phyloP scores from a whole-genome alignment of 2,329 filamentous ascomycete genomes.

The Colletotrichum plurivorum region DNA sequence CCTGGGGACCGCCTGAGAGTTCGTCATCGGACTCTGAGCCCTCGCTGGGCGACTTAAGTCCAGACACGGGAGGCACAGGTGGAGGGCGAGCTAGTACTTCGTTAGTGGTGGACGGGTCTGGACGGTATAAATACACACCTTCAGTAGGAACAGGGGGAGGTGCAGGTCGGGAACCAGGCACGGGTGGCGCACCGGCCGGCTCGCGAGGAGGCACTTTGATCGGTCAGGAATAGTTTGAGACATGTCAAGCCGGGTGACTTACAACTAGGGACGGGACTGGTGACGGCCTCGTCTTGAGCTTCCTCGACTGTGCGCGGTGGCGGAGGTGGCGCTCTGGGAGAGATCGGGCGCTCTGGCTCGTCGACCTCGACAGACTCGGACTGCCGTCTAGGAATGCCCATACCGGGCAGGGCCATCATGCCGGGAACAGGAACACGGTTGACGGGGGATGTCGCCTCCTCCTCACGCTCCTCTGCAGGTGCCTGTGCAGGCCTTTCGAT shows the following conservation, averaged over 20 bases:
- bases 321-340: conserved; percentile 56
- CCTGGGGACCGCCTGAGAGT: conserved; percentile 66
- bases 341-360: conserved; percentile 59
- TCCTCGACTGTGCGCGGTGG: conserved; percentile 66
- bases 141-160: conserved; percentile 72
- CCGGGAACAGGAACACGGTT: conserved; percentile 66
- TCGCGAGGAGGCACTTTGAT: conserved; percentile 52
- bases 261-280: conserved; percentile 31
- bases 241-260: conserved; percentile 17
- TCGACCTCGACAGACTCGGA: conserved; percentile 62
- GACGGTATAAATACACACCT: conserved; percentile 63
- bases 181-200: conserved; percentile 55
- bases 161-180: conserved; percentile 66
- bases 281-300: conserved; percentile 48
- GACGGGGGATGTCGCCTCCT: conserved; percentile 60
- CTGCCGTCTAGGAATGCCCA: conserved; percentile 71
- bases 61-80: conserved; percentile 65
- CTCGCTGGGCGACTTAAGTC: conserved; percentile 73
- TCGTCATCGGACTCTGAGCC: conserved; percentile 94
- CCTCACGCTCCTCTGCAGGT: conserved; percentile 54
- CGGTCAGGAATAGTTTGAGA: conserved; percentile 48
- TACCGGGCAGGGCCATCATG: conserved; percentile 79
- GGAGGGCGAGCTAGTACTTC: conserved; percentile 71
- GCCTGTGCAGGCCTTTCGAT: conserved; percentile 55
- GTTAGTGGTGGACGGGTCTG: neutral